Conservation (phyloP, 2,329 filamentous ascomycete species). For the Cyclaneusma minus region DNA sequence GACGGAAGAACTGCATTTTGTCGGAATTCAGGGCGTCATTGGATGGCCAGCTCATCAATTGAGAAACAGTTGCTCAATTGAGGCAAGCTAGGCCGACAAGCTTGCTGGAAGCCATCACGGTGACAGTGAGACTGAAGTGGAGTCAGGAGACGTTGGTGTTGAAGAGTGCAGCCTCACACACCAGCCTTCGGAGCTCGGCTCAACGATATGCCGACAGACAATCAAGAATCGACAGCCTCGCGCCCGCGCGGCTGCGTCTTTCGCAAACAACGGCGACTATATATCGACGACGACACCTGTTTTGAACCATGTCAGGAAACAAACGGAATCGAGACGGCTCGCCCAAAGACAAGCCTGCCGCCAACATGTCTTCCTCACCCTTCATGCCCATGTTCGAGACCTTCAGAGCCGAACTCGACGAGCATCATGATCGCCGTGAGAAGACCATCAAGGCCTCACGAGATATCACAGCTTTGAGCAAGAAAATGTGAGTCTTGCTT, state of each 20-base stretch:
- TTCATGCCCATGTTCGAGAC: slow-evolving; percentile 67
- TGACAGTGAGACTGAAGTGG: too few species aligned
- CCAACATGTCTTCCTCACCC: slow-evolving; percentile 9
- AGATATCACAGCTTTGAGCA: slow-evolving; percentile 86
- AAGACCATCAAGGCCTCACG: slow-evolving; percentile 79
- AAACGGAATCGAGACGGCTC: slow-evolving; percentile 39
- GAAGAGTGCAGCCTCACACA: too few species aligned
- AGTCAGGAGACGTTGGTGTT: too few species aligned
- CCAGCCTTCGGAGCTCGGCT: too few species aligned
- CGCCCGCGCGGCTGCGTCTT: too few species aligned
- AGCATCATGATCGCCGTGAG: slow-evolving; percentile 87
- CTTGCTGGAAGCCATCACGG: too few species aligned
- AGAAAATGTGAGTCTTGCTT: slow-evolving; percentile 67
- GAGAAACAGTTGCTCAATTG: too few species aligned
- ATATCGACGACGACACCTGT: too few species aligned
- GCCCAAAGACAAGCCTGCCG: slow-evolving; percentile 11
- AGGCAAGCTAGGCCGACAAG: too few species aligned
- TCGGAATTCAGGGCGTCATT: slow-evolving; percentile 1
- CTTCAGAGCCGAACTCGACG: slow-evolving; percentile 78
- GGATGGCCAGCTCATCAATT: background rate
- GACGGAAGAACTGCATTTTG: slow-evolving; percentile 13
- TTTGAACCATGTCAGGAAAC: slow-evolving; percentile 19
- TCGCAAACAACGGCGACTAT: background rate
- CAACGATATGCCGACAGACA: too few species aligned
- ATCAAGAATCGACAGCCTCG: too few species aligned